A percentile compares a stretch with the other conserved stretches of the same genome.
phyloP scores from a whole-genome alignment of 805 yeast genomes.

The Kuraishia ogatae region DNA sequence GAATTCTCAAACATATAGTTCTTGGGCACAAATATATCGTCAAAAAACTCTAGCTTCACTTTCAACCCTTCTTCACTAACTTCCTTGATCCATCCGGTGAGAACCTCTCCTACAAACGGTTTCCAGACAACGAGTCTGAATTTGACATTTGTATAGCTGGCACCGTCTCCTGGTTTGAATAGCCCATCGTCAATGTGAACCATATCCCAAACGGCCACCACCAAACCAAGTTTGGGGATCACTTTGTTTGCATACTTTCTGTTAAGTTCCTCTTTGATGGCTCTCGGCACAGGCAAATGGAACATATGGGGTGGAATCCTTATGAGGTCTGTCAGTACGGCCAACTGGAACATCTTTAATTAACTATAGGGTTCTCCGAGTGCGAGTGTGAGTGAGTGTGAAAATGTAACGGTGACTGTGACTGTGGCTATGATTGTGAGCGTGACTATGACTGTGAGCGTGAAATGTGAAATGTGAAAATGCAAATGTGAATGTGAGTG shows the following conservation, averaged over 20 bases:
- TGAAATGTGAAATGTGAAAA: no score
- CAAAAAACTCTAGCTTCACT: slow-evolving; percentile 78
- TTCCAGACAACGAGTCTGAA: slow-evolving; percentile 79
- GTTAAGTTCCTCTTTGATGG: slow-evolving; percentile 74
- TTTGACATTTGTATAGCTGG: slow-evolving; percentile 63
- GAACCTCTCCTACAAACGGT: slow-evolving; percentile 89
- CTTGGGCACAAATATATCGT: slow-evolving; percentile 86
- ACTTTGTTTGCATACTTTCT: slow-evolving; percentile 81
- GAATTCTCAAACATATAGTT: slow-evolving; percentile 62
- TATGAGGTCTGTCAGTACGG: slow-evolving; percentile 75
- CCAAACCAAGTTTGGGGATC: slow-evolving; percentile 76
- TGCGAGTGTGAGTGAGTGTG: no score
- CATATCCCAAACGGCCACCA: slow-evolving; percentile 78
- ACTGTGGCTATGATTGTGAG: no score
- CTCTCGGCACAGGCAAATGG: slow-evolving; percentile 58
- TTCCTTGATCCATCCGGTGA: slow-evolving; percentile 89
- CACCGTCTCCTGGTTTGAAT: slow-evolving; percentile 92
- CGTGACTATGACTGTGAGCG: no score
- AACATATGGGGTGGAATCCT: slow-evolving; percentile 85
- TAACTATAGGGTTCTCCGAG: no score
- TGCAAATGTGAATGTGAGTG: no score
- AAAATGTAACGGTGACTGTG: no score
- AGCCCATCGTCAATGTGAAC: slow-evolving; percentile 79
- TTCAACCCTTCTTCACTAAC: slow-evolving; percentile 84
- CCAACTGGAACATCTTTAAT: slow-evolving; percentile 69